phyloP scores from a whole-genome alignment of 2,329 filamentous ascomycete species.

The Fusarium chaquense region DNA sequence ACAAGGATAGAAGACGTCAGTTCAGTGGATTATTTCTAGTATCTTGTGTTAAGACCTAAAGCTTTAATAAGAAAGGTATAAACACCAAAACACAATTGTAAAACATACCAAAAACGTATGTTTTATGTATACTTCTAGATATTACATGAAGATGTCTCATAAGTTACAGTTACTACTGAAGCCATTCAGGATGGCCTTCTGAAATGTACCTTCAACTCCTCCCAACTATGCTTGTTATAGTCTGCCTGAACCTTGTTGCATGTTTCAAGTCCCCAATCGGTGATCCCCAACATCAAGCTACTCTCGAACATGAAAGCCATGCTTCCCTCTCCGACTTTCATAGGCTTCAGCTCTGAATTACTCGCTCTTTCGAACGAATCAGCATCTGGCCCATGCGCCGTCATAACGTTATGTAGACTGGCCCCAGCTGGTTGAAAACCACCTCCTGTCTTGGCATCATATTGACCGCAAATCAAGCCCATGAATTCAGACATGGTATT shows the following conservation, averaged over 20 bases:
- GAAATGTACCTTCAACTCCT: constrained; percentile 38
- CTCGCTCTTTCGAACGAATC: constrained; percentile 67
- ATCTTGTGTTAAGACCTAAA: too few species aligned
- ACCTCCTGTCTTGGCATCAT: constrained; percentile 70
- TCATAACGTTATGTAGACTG: constrained; percentile 77
- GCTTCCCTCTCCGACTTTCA: constrained; percentile 70
- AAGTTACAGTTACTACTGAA: neutral
- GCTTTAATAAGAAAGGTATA: too few species aligned
- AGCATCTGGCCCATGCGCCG: constrained; percentile 72
- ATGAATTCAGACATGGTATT: constrained; percentile 77
- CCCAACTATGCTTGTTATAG: constrained; percentile 84
- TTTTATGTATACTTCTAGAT: too few species aligned
- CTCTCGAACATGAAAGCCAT: constrained; percentile 80
- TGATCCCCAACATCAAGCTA: constrained; percentile 76
- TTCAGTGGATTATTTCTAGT: too few species aligned
- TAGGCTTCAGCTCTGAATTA: constrained; percentile 64
- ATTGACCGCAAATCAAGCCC: constrained; percentile 68
- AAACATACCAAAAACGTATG: too few species aligned
- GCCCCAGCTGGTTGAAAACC: constrained; percentile 70
- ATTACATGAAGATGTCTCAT: neutral
- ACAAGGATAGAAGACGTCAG: too few species aligned
- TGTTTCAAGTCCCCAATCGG: constrained; percentile 73
- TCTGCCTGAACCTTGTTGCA: constrained; percentile 71
- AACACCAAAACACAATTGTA: too few species aligned
- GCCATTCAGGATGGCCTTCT: constrained; percentile 17